Percentiles rank a stretch among this genome's conserved stretches.
Evolutionary conservation across 73 alveolate species (phyloP).

Genomic region (Tetrahymena borealis): DNA sequence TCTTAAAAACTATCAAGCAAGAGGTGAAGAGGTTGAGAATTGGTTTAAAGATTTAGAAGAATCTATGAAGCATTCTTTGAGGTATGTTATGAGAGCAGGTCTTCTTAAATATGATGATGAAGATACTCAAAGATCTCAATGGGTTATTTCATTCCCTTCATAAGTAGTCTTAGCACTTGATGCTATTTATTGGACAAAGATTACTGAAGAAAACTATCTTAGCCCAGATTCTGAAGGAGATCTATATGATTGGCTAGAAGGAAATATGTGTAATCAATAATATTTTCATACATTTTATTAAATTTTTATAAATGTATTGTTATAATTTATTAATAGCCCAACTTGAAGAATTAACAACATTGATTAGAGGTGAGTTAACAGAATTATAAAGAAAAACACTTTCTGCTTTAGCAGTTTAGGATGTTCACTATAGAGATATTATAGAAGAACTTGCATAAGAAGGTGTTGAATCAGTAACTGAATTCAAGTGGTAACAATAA

Average conservation of each 20-base stretch:
- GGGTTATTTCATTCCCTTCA: conserved; percentile 80
- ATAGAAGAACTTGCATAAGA: conserved; percentile 50
- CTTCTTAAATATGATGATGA: conserved; percentile 65
- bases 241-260: conserved; percentile 72
- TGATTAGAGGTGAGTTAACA: conserved; percentile 79
- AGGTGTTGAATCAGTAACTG: conserved; percentile 45
- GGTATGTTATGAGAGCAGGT: conserved; percentile 68
- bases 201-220: conserved; percentile 67
- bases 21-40: conserved; percentile 89
- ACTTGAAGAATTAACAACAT: conserved; percentile 71
- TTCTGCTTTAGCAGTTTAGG: conserved; percentile 87
- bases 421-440: conserved; percentile 90
- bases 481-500: conserved; percentile 80
- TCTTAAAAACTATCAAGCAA: conserved; percentile 64
- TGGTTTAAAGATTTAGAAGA: conserved; percentile 87
- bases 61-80: conserved; percentile 75
- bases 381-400: conserved; percentile 75
- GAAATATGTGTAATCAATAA: conserved; percentile 18
- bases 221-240: conserved; percentile 66
- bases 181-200: conserved; percentile 69
- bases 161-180: conserved; percentile 65
- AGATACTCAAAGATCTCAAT: conserved; percentile 64
- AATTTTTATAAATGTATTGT: background rate
- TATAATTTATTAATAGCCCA: conserved; percentile 11
- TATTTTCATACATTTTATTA: background rate